phyloP scores from a whole-genome alignment of 495 filamentous ascomycete genomes.

The Neurospora intermedia region DNA sequence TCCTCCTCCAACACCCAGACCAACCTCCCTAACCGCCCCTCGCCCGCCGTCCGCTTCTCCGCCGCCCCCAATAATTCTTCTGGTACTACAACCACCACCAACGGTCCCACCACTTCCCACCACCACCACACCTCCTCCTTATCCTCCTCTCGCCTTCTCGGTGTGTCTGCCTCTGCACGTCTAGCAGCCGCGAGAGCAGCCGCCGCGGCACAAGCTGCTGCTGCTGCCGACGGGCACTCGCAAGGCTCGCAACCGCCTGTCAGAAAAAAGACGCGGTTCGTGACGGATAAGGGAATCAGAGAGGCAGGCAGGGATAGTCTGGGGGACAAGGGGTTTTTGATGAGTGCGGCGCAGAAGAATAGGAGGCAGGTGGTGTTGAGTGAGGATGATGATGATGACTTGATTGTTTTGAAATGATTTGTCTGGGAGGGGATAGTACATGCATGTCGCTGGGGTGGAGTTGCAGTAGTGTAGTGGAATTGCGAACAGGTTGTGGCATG shows the following conservation, averaged over 20 bases:
- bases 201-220: neutral
- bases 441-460: too few species aligned
- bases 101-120: neutral
- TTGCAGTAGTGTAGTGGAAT: too few species aligned
- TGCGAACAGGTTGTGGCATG: too few species aligned
- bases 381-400: conserved; percentile 36
- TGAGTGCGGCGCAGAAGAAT: conserved; percentile 13
- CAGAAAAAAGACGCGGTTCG: conserved; percentile 73
- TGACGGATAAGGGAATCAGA: conserved; percentile 64
- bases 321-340: conserved; percentile 35
- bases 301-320: conserved; percentile 69
- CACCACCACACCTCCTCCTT: neutral
- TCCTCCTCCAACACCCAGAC: neutral
- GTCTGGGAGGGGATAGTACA: too few species aligned
- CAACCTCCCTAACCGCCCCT: neutral
- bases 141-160: neutral
- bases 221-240: neutral
- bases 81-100: neutral
- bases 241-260: conserved; percentile 29
- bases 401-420: conserved; percentile 18
- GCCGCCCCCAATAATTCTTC: neutral
- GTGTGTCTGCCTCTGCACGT: neutral
- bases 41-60: neutral
- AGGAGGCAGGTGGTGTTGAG: conserved; percentile 30
- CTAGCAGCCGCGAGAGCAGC: neutral